phyloP scores from a whole-genome alignment of 2,329 filamentous ascomycete genomes.

The Apiospora sp. region DNA sequence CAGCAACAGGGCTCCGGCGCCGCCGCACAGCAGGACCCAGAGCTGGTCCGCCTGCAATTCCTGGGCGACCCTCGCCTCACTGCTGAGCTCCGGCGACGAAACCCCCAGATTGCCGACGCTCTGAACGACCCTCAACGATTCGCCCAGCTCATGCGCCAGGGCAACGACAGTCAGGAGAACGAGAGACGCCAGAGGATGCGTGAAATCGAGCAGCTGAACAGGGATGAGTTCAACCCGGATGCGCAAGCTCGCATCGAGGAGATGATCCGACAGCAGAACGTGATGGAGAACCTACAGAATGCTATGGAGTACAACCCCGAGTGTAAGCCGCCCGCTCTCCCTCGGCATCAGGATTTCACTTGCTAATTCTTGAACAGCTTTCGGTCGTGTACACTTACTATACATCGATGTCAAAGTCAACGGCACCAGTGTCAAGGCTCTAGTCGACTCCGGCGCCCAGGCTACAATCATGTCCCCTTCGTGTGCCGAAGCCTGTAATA shows the following conservation, averaged over 20 bases:
- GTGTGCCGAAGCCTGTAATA: slow-evolving; percentile 90
- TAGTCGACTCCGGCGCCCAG: slow-evolving; percentile 97
- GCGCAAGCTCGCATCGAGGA: slow-evolving; percentile 93
- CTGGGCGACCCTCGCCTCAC: slow-evolving; percentile 79
- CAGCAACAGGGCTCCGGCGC: slow-evolving; percentile 39
- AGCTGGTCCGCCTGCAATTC: slow-evolving; percentile 83
- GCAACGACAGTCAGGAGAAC: slow-evolving; percentile 74
- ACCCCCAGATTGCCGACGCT: slow-evolving; percentile 79
- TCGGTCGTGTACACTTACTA: slow-evolving; percentile 93
- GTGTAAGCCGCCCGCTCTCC: slow-evolving; percentile 64
- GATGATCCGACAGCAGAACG: slow-evolving; percentile 92
- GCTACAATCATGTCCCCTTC: slow-evolving; percentile 98
- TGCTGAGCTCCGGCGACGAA: slow-evolving; percentile 73
- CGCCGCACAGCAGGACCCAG: slow-evolving; percentile 67
- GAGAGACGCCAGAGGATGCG: slow-evolving; percentile 80
- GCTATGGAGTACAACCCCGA: slow-evolving; percentile 98
- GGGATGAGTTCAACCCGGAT: slow-evolving; percentile 93
- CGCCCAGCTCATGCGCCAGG: slow-evolving; percentile 72
- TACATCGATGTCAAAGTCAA: slow-evolving; percentile 98
- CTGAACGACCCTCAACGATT: slow-evolving; percentile 81
- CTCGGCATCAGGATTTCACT: not conserved
- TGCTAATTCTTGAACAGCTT: slow-evolving; percentile 64
- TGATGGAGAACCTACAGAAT: slow-evolving; percentile 95
- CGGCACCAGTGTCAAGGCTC: slow-evolving; percentile 87
- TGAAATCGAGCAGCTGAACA: slow-evolving; percentile 85